These are phyloP conservation scores for Monoraphidium neglectum DNA, from an alignment of 139 green algal genomes.

Conservation along the genomic window DNA sequence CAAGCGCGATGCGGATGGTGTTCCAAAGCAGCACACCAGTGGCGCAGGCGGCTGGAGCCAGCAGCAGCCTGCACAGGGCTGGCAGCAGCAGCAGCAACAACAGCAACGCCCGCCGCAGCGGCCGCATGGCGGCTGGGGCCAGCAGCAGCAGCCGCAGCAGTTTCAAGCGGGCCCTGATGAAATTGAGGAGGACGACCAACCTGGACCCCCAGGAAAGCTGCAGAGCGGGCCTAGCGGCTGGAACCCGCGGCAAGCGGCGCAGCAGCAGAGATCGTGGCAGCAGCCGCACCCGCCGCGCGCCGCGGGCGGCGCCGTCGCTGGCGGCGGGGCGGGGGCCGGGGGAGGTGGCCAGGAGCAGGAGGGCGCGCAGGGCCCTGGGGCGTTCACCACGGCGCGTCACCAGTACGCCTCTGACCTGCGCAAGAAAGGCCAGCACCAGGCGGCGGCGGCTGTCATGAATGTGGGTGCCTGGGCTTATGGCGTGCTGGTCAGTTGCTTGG, in stretches of 20 bases:
- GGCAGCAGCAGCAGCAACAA: constrained; percentile 8
- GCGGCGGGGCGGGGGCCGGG: not conserved
- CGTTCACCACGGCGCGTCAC: constrained; percentile 45
- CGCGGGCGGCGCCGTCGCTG: not conserved
- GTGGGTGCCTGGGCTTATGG: not conserved
- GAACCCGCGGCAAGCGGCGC: not conserved
- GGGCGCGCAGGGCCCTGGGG: not conserved
- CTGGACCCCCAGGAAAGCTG: not conserved
- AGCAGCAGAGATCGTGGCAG: constrained; percentile 4
- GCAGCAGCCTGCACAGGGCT: not conserved
- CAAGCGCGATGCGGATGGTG: constrained; percentile 20
- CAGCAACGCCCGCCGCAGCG: not conserved
- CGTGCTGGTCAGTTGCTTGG: not conserved
- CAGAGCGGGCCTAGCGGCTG: not conserved
- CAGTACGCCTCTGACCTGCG: constrained; percentile 43
- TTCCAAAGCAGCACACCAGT: constrained; percentile 1
- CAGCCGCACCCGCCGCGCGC: not conserved
- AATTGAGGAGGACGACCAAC: constrained; percentile 19
- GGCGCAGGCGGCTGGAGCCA: not conserved
- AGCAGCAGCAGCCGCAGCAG: no score
- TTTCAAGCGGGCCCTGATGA: not conserved
- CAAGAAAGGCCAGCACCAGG: constrained; percentile 43
- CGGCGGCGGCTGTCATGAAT: constrained; percentile 18
- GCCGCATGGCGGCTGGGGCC: not conserved
- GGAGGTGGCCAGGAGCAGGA: not conserved